Evolutionary conservation across 306 rosid genomes (phyloP), one percentile per base, ranked within the genome.

Genomic region (Sesbania bispinosa): DNA sequence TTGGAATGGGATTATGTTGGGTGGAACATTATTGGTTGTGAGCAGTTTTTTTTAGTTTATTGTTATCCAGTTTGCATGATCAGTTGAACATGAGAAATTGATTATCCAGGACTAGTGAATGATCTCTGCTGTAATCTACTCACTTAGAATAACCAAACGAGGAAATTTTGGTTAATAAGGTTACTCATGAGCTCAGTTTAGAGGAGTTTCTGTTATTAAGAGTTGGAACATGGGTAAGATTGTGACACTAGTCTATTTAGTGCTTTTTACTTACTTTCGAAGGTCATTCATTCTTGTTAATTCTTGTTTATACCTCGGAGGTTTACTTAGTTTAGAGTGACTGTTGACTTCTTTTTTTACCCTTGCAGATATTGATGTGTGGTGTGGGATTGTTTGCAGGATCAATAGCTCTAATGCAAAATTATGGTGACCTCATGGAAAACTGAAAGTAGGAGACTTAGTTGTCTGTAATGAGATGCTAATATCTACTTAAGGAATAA

Each of bases 401-500:
- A 59, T 84, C 97, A 4, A 82, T 93, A 38, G 42, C 85, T 35
- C 77, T 93, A 14, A 85, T 90, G 88, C 78, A 97, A 71, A 85
- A 76, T 39, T 90, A 88, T 48, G 98, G 97, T 27, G 96, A 93
- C 55, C 85, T 90, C 10, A 93, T 93, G 98, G 87, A 97, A n/a
- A 72, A 90, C 11, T 93, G 79, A 92, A 79, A 62, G 54, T 39
- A 62, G 38, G 74, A 35, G 66, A 24, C 66, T 36, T 13, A 43
- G 43, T 60, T 41, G 36, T 54, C n/a, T 51, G 58, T 69, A 59
- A 43, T 46, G 64, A 35, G 50, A 41, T 66, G 30, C 72, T 78
- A 18, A 30, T 46, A 18, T 69, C 68, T 64, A 53, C 77, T 61
- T 41, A 29, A 67, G 46, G 43, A 27, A 20, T 27, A 33, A 18